Evolutionary conservation across 2,329 filamentous ascomycete species (phyloP).

Genomic region (Cytospora leucostoma): DNA sequence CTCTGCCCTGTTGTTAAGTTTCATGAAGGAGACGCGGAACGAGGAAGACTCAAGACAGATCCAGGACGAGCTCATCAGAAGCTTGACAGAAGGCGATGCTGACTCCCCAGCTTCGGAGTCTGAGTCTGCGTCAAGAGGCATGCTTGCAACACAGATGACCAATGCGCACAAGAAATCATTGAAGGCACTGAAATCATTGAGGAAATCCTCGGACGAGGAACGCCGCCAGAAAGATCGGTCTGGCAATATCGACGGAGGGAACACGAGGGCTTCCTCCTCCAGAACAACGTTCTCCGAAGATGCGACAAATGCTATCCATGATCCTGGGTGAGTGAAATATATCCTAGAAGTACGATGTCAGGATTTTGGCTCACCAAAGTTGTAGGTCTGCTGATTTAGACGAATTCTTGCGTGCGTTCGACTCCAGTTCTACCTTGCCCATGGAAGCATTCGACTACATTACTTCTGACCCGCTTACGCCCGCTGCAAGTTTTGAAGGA

Average conservation of each 20-base stretch:
- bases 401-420: neutral
- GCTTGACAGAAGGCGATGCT: slow-evolving; percentile 4
- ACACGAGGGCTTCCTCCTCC: neutral
- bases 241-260: neutral
- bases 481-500: neutral
- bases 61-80: slow-evolving; percentile 14
- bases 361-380: neutral
- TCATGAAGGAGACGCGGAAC: slow-evolving; percentile 25
- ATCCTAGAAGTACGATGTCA: neutral
- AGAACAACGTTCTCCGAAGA: neutral
- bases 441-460: slow-evolving; percentile 17
- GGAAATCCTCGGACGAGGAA: neutral
- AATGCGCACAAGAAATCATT: neutral
- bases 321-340: neutral
- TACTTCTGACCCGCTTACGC: slow-evolving; percentile 7
- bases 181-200: neutral
- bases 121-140: neutral
- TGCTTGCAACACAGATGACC: slow-evolving; percentile 2
- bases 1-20: slow-evolving; percentile 18
- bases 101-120: neutral
- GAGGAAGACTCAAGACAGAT: slow-evolving; percentile 9
- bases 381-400: slow-evolving; percentile 5
- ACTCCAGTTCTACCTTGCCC: neutral
- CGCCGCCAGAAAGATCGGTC: neutral
- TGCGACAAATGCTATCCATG: neutral